Percentiles rank a stretch among this genome's conserved stretches.
Conservation (phyloP, 805 yeast species). For the Hanseniaspora meyeri region DNA sequence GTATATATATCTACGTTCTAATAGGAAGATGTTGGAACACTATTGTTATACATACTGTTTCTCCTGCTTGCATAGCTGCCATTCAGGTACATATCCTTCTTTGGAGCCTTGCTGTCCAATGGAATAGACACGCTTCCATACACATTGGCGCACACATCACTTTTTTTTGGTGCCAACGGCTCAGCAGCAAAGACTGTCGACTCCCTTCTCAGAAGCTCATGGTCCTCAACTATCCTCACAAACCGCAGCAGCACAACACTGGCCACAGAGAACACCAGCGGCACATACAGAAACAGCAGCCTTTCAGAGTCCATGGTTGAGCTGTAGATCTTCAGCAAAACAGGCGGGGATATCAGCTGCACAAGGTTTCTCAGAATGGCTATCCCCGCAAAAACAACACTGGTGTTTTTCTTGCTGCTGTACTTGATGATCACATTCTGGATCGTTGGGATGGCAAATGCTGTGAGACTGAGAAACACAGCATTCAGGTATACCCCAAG, state of each 20-base stretch:
- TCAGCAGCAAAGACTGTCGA: slow-evolving; percentile 1
- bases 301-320: slow-evolving; percentile 32
- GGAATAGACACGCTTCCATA: neutral
- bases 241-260: slow-evolving; percentile 18
- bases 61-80: neutral
- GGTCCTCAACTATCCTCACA: slow-evolving; percentile 19
- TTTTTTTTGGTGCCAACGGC: neutral
- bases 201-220: slow-evolving; percentile 17
- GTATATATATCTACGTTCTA: too few relatives aligned
- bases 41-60: neutral
- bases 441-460: slow-evolving; percentile 44
- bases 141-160: neutral
- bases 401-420: slow-evolving; percentile 44
- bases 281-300: slow-evolving; percentile 27
- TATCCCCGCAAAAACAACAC: slow-evolving; percentile 62
- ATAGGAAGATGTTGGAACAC: neutral
- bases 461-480: slow-evolving; percentile 35
- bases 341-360: slow-evolving; percentile 39
- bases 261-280: slow-evolving; percentile 17
- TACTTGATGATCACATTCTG: slow-evolving; percentile 52
- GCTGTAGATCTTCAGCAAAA: slow-evolving; percentile 38
- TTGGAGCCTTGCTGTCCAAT: too few relatives aligned
- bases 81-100: too few relatives aligned
- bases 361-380: slow-evolving; percentile 45
- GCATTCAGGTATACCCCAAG: slow-evolving; percentile 25